Percentiles rank a stretch among this genome's conserved stretches.
These are phyloP conservation scores for Populus davidiana DNA, from an alignment of 345 rosid species.

Conservation along the genomic window DNA sequence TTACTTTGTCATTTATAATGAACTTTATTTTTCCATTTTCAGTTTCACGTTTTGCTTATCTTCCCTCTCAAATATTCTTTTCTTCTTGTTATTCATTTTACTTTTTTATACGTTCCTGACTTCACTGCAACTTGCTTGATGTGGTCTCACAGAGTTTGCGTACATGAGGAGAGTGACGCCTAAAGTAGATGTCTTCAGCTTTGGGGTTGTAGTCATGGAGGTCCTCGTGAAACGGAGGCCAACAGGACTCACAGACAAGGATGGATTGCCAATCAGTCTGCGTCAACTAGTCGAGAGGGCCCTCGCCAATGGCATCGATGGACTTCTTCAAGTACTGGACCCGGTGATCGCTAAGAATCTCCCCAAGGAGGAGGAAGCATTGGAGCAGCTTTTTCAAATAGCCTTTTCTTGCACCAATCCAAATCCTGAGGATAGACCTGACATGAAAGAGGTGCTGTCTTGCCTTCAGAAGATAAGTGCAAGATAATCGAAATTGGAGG, in stretches of 20 bases:
- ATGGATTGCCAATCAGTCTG: constrained; percentile 46
- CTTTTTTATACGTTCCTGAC: background rate
- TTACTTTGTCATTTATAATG: too few species aligned
- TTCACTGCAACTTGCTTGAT: background rate
- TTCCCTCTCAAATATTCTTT: too few species aligned
- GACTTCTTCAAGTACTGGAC: constrained; percentile 46
- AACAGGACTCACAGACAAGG: constrained; percentile 51
- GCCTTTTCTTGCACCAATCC: constrained; percentile 56
- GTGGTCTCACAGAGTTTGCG: constrained; percentile 56
- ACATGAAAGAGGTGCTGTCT: constrained; percentile 54
- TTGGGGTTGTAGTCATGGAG: constrained; percentile 72
- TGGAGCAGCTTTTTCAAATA: constrained; percentile 43
- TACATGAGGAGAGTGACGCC: constrained; percentile 76
- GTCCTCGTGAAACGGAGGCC: constrained; percentile 66
- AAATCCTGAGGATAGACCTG: constrained; percentile 63
- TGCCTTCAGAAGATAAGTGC: constrained; percentile 43
- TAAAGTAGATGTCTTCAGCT: constrained; percentile 85
- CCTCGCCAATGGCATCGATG: constrained; percentile 35
- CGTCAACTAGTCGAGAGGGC: constrained; percentile 54
- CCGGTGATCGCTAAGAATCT: constrained; percentile 25
- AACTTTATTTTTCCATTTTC: too few species aligned
- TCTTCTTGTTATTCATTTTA: background rate
- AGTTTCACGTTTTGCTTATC: too few species aligned
- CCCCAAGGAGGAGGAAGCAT: constrained; percentile 24
- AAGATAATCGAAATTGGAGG: background rate